Evolutionary conservation across 371 early-diverging fungal species (phyloP).

Genomic region (Cladochytrium tenue): DNA sequence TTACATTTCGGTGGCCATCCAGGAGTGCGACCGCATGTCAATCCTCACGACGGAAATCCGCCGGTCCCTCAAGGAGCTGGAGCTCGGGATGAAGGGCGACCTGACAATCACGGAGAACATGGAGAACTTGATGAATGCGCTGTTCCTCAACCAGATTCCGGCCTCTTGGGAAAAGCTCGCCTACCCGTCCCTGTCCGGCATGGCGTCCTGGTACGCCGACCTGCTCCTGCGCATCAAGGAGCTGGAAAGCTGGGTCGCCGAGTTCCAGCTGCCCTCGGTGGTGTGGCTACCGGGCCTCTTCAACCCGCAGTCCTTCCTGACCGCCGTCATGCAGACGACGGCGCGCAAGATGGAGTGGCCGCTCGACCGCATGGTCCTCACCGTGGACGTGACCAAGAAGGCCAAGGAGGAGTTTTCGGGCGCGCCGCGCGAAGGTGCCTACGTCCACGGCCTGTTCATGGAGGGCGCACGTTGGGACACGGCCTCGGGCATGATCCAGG

Average conservation of each 20-base stretch:
- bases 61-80: slow-evolving; percentile 58
- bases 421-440: slow-evolving; percentile 63
- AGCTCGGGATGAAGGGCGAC: slow-evolving; percentile 62
- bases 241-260: slow-evolving; percentile 62
- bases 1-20: slow-evolving; percentile 62
- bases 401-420: slow-evolving; percentile 58
- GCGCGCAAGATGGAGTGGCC: slow-evolving; percentile 68
- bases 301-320: slow-evolving; percentile 67
- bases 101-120: slow-evolving; percentile 63
- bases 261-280: slow-evolving; percentile 61
- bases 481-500: slow-evolving; percentile 56
- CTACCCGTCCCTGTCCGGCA: slow-evolving; percentile 55
- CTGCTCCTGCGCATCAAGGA: slow-evolving; percentile 61
- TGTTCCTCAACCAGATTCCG: slow-evolving; percentile 58
- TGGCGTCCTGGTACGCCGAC: slow-evolving; percentile 61
- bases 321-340: slow-evolving; percentile 69
- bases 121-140: slow-evolving; percentile 60
- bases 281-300: slow-evolving; percentile 64
- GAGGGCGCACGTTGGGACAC: slow-evolving; percentile 68
- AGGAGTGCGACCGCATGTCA: slow-evolving; percentile 65
- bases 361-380: slow-evolving; percentile 61
- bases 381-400: slow-evolving; percentile 66
- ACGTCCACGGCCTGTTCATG: slow-evolving; percentile 64
- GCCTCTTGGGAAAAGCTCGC: slow-evolving; percentile 62
- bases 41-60: slow-evolving; percentile 59